Evolutionary conservation across 306 rosid genomes (phyloP), one percentile per base, ranked within the genome.

Genomic region (Rosa persica): DNA sequence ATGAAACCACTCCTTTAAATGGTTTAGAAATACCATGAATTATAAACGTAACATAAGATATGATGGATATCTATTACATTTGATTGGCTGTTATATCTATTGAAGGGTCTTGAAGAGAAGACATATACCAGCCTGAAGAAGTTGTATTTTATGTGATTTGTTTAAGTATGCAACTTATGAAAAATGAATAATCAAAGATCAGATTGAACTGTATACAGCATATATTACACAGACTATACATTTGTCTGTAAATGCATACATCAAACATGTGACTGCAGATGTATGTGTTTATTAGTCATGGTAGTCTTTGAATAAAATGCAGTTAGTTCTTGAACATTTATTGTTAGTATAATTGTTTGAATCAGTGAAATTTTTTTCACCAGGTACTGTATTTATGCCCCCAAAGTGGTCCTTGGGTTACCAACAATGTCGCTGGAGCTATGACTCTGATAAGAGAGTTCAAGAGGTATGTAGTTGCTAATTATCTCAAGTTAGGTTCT

Each of bases 351-450:
- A 72, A 80, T 77, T 73, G 49, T 19, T 34, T 30, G 55, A 64
- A 67, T 40, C 34, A 39, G 72, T 80, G 52, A 25, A 58, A 51
- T 67, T 64, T 58, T 79, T 67, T 36, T 72, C 80, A 38, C 40
- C 79, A 94, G 98, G 97, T 60, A 88, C 96, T 61, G 83, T 88
- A 40, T 92, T 89, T 80, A 89, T 94, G 96, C 98, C 98, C 47
- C 96, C 97, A 75, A 94, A 92, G 82, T 94, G 98, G 97, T 82
- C 98, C 73, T 79, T 94, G 77, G 98, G 97, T 81, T 94, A 94
- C 86, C 98, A 92, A 17, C 98, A 94, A 83, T 89, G 98, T 74
- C 97, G 94, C 75, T 94, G 90, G 87, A 92, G 98, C 84, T 90
- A 94, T 49, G 72, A 83, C 42, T 84, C 96, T 83, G 97, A 88